A percentile compares a stretch with the other conserved stretches of the same genome.
Conservation (phyloP, 345 rosid genomes). For the Salix purpurea region DNA sequence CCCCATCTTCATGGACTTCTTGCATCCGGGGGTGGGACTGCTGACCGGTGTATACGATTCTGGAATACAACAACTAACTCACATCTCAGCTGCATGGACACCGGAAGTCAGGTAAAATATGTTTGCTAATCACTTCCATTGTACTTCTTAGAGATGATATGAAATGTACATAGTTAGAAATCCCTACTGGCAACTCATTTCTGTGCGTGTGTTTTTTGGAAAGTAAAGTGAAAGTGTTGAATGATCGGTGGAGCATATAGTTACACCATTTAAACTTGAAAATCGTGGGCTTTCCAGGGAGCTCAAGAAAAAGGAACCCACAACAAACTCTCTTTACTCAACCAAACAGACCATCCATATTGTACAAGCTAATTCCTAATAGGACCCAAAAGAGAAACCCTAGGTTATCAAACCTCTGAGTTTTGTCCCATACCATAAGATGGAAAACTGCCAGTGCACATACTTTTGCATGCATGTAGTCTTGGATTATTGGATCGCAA, state of each 20-base stretch:
- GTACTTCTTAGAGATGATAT: neutral
- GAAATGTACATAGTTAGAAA: neutral
- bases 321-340: neutral
- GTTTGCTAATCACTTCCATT: neutral
- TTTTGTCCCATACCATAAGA: neutral
- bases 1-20: slow-evolving; percentile 97
- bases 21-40: slow-evolving; percentile 99
- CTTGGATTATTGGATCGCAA: neutral
- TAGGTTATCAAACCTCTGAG: neutral
- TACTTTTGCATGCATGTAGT: neutral
- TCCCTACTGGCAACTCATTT: neutral
- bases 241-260: neutral
- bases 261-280: neutral
- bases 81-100: slow-evolving; percentile 82
- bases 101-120: slow-evolving; percentile 78
- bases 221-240: neutral
- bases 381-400: neutral
- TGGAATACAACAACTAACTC: slow-evolving; percentile 97
- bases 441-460: neutral
- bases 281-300: neutral
- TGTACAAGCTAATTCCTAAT: neutral
- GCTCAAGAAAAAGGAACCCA: neutral
- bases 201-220: neutral
- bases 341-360: neutral
- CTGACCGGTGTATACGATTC: slow-evolving; percentile 93